A percentile compares a stretch with the other conserved stretches of the same genome.
phyloP scores from a whole-genome alignment of 768 basidiomycete species.

The Calocybe cyanea region DNA sequence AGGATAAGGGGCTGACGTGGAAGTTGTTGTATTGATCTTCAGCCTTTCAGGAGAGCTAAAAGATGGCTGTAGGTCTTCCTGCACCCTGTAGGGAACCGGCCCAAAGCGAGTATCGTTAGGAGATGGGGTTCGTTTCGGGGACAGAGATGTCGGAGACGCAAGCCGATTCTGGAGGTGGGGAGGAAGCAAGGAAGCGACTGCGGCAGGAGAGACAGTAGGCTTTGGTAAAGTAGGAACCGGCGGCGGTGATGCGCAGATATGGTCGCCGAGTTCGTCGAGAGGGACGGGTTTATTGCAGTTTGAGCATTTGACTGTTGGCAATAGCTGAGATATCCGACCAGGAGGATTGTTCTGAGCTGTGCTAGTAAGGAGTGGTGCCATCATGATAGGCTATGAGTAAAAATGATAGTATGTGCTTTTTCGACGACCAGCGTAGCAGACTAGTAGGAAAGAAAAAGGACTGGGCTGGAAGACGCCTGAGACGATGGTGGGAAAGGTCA shows the following conservation, averaged over 20 bases:
- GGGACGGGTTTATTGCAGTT: constrained; percentile 70
- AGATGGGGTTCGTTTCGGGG: constrained; percentile 12
- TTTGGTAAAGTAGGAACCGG: constrained; percentile 40
- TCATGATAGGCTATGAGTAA: constrained; percentile 13
- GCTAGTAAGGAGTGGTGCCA: constrained; percentile 30
- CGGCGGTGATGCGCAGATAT: constrained; percentile 58
- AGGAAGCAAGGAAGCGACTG: constrained; percentile 44
- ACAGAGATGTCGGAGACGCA: constrained; percentile 15
- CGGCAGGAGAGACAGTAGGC: constrained; percentile 35
- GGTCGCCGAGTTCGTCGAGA: constrained; percentile 70
- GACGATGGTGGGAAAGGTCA: not conserved
- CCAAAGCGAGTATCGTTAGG: constrained; percentile 8
- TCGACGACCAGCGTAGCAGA: constrained; percentile 28
- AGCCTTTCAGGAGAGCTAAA: constrained; percentile 25
- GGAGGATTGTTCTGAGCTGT: constrained; percentile 23
- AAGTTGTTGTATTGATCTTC: constrained; percentile 27
- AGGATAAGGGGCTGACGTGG: constrained; percentile 23
- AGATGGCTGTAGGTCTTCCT: constrained; percentile 19
- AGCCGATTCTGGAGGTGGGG: constrained; percentile 46
- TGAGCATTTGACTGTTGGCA: constrained; percentile 85
- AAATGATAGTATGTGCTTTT: constrained; percentile 13
- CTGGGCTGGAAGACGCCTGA: constrained; percentile 2
- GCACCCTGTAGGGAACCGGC: constrained; percentile 3
- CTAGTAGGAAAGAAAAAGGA: constrained; percentile 4
- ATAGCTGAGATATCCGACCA: constrained; percentile 62